Evolutionary conservation across 2,329 filamentous ascomycete species (phyloP).

Genomic region (Knoxdaviesia capensis): DNA sequence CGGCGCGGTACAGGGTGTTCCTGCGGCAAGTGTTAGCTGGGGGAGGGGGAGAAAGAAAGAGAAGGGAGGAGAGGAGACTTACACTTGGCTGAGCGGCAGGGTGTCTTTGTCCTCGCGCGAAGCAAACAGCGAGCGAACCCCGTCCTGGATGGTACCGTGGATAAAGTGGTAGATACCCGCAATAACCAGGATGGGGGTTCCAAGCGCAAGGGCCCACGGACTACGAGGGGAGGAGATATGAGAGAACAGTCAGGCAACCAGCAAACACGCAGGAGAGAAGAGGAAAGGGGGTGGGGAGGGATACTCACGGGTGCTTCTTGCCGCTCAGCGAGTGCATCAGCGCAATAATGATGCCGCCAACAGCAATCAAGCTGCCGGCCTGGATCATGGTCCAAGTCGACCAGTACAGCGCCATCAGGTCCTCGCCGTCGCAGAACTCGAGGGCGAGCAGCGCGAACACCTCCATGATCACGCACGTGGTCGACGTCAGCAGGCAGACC

Average conservation of each 20-base stretch:
- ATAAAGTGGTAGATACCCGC: slow-evolving; percentile 30
- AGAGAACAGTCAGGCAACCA: background rate
- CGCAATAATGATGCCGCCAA: slow-evolving; percentile 33
- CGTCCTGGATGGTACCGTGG: slow-evolving; percentile 17
- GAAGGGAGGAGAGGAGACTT: slow-evolving; percentile 8
- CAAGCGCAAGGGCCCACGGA: slow-evolving; percentile 37
- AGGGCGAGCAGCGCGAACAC: slow-evolving; percentile 30
- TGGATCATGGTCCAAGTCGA: slow-evolving; percentile 41
- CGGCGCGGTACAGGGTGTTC: slow-evolving; percentile 14
- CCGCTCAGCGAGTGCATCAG: slow-evolving; percentile 27
- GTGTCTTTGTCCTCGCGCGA: slow-evolving; percentile 9
- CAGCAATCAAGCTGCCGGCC: slow-evolving; percentile 35
- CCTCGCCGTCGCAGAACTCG: slow-evolving; percentile 39
- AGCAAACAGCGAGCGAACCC: slow-evolving; percentile 13
- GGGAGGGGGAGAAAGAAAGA: background rate
- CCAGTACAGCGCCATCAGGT: slow-evolving; percentile 39
- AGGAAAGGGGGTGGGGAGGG: background rate
- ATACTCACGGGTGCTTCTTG: slow-evolving; percentile 28
- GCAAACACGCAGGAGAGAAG: background rate
- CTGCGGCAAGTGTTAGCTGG: slow-evolving; percentile 8
- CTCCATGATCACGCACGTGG: slow-evolving; percentile 29
- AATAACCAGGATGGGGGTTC: slow-evolving; percentile 38
- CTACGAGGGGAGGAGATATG: slow-evolving; percentile 9
- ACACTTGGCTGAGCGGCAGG: slow-evolving; percentile 23
- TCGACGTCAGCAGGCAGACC: slow-evolving; percentile 22